Evolutionary conservation across 495 filamentous ascomycete species (phyloP), one percentile per base, ranked within the genome.

Genomic region (Talaromyces stipitatus): DNA sequence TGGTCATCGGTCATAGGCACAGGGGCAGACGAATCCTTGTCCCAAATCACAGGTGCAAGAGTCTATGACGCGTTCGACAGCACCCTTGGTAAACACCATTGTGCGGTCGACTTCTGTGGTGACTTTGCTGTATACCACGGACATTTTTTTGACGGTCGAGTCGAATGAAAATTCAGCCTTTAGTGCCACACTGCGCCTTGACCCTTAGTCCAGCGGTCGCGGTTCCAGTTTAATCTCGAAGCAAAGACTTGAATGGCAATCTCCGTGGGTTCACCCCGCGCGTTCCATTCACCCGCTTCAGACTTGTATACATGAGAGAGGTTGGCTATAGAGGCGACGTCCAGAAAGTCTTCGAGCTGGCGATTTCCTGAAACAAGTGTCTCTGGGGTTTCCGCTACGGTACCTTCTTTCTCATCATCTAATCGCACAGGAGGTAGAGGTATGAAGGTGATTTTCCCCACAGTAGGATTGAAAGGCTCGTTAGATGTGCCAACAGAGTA

Each of bases 51-150:
- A 1, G 66, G 71, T 74, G 70, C 89, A 92, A 7, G 88, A 68
- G 56, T 90, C 87, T 30, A 94, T 66, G 10, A 94, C 76, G 20
- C 87, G 82, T 67, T 94, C 89, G 32, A 91, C 89, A 5, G 89
- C 89, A 3, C 89, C 89, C 66, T 94, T 94, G 56, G 82, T 85
- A 64, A 91, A 91, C 9, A 85, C 65, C 58, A 76, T 66, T 28
- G n/a, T n/a, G n/a, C n/a, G n/a, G n/a, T 79, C 64, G 1, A 54
- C 60, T 4, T 62, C 67, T 7, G 62, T 59, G 16, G 29, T 28
- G n/a, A 20, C 33, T 6, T 77, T 68, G 11, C 70, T 62, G 62
- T 82, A 87, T 22, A 85, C 77, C 30, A 85, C 82, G 0, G 83
- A 82, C 85, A 88, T 88, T 51, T 80, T 81, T 71, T 89, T 89